These are phyloP conservation scores for Chlorophyllum brunneum DNA, from an alignment of 768 basidiomycete genomes.

Conservation along the genomic window DNA sequence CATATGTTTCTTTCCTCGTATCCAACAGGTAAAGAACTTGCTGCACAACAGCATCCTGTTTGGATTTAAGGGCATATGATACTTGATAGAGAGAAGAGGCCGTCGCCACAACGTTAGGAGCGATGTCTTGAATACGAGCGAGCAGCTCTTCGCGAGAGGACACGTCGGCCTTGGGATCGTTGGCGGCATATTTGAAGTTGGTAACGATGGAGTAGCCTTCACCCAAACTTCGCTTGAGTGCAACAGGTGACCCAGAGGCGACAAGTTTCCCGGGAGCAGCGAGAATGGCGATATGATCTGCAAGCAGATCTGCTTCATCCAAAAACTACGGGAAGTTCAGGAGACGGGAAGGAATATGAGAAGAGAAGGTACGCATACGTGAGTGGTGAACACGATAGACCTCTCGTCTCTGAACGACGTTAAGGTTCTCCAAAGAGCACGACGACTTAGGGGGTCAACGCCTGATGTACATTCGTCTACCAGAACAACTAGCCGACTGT, in stretches of 20 bases:
- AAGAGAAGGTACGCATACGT: constrained; percentile 39
- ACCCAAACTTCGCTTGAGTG: constrained; percentile 68
- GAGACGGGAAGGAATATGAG: background rate
- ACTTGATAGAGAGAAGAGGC: constrained; percentile 39
- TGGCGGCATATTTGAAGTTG: constrained; percentile 31
- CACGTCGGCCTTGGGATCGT: constrained; percentile 24
- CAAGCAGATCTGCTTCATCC: constrained; percentile 77
- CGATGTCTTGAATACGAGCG: constrained; percentile 37
- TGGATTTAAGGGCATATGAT: constrained; percentile 57
- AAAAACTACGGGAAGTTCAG: constrained; percentile 44
- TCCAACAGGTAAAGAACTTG: constrained; percentile 55
- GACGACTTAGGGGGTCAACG: constrained; percentile 75
- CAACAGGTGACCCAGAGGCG: constrained; percentile 69
- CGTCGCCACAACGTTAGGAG: constrained; percentile 41
- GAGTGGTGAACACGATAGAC: constrained; percentile 75
- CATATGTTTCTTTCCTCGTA: constrained; percentile 29
- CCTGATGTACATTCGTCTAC: constrained; percentile 76
- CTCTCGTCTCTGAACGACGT: constrained; percentile 62
- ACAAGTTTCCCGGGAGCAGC: constrained; percentile 73
- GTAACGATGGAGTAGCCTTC: constrained; percentile 68
- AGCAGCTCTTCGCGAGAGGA: constrained; percentile 31
- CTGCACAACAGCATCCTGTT: constrained; percentile 51
- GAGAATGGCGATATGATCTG: constrained; percentile 71
- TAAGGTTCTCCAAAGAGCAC: constrained; percentile 74
- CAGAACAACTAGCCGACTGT: constrained; percentile 40